phyloP scores from a whole-genome alignment of 2,329 filamentous ascomycete genomes.

The Aspergillus sojae region DNA sequence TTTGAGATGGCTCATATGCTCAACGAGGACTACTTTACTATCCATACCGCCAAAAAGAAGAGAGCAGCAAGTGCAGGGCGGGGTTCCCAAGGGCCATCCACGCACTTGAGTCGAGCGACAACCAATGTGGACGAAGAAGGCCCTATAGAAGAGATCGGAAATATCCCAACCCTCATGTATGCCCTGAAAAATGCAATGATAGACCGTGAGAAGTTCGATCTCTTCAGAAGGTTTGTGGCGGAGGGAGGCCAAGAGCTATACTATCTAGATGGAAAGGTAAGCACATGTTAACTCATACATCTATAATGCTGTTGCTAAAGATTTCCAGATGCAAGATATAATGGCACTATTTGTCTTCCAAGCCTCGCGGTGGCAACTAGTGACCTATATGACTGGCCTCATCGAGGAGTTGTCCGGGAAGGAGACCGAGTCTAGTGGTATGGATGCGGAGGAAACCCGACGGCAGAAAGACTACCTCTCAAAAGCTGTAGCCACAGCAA shows the following conservation, averaged over 20 bases:
- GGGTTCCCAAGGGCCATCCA: conserved; percentile 31
- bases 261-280: conserved; percentile 67
- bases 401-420: conserved; percentile 57
- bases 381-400: conserved; percentile 69
- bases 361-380: conserved; percentile 75
- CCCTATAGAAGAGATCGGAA: conserved; percentile 57
- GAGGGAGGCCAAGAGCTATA: conserved; percentile 74
- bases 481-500: conserved; percentile 73
- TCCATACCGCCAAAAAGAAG: conserved; percentile 58
- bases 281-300: background rate
- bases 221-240: conserved; percentile 78
- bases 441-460: conserved; percentile 46
- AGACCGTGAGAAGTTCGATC: conserved; percentile 88
- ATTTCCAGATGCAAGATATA: conserved; percentile 71
- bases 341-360: conserved; percentile 90
- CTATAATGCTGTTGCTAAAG: background rate
- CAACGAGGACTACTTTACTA: conserved; percentile 77
- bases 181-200: conserved; percentile 72
- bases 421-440: conserved; percentile 44
- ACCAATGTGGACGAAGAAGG: conserved; percentile 50
- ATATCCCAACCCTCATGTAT: conserved; percentile 70
- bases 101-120: conserved; percentile 38
- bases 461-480: conserved; percentile 69
- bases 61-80: conserved; percentile 46
- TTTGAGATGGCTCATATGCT: conserved; percentile 62